Conservation (phyloP, 306 rosid genomes). For the Neltuma alba region DNA sequence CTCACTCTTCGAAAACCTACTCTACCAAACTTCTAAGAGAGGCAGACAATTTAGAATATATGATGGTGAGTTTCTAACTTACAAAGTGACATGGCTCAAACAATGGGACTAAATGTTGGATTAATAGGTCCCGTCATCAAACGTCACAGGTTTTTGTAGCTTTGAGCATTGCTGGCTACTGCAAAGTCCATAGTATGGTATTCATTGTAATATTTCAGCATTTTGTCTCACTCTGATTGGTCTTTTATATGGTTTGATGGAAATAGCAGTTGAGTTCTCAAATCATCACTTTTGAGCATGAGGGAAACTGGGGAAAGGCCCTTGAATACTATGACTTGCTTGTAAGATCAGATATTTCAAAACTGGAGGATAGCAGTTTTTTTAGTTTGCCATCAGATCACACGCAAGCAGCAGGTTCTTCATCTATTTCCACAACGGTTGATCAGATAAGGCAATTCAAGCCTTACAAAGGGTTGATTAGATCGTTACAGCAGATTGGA, state of each 20-base stretch:
- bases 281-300: conserved; percentile 85
- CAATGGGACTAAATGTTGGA: conserved; percentile 6
- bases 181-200: background rate
- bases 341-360: conserved; percentile 63
- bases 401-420: conserved; percentile 44
- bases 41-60: background rate
- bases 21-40: background rate
- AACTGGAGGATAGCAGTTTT: conserved; percentile 45
- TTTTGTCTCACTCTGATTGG: conserved; percentile 23
- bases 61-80: too few relatives aligned
- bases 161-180: background rate
- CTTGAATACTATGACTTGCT: conserved; percentile 92
- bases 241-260: conserved; percentile 44
- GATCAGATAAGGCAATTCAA: conserved; percentile 57
- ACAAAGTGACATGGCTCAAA: background rate
- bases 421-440: conserved; percentile 42
- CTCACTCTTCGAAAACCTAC: background rate
- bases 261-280: conserved; percentile 72
- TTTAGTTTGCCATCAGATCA: conserved; percentile 45
- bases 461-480: conserved; percentile 81
- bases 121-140: background rate
- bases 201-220: background rate
- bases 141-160: background rate
- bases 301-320: conserved; percentile 99
- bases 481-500: conserved; percentile 88